These are phyloP conservation scores for Didymella pomorum DNA, from an alignment of 2,329 filamentous ascomycete species.

Conservation along the genomic window DNA sequence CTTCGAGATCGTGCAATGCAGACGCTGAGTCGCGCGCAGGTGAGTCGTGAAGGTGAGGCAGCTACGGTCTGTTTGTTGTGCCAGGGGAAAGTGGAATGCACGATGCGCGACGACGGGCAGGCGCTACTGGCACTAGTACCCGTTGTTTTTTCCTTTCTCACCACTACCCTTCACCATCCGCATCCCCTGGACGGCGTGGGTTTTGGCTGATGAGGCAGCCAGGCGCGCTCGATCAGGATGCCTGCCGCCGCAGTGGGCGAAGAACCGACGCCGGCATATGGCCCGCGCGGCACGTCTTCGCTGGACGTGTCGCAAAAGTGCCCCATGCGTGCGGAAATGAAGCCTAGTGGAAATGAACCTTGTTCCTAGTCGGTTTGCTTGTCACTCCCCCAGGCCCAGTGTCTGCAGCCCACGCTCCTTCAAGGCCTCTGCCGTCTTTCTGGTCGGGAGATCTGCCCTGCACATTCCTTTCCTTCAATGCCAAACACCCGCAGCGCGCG, in stretches of 20 bases:
- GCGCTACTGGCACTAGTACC: slow-evolving; percentile 21
- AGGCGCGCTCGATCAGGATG: slow-evolving; percentile 18
- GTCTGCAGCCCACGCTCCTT: slow-evolving; percentile 26
- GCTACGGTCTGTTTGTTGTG: slow-evolving; percentile 14
- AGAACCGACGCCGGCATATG: slow-evolving; percentile 19
- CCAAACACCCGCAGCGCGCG: slow-evolving; percentile 35
- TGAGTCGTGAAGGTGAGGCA: slow-evolving; percentile 13
- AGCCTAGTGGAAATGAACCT: slow-evolving; percentile 34
- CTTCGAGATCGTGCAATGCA: slow-evolving; percentile 11
- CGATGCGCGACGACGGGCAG: slow-evolving; percentile 17
- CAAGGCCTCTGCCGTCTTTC: slow-evolving; percentile 27
- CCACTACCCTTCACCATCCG: slow-evolving; percentile 3
- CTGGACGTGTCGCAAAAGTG: slow-evolving; percentile 21
- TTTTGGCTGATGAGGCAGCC: slow-evolving; percentile 24
- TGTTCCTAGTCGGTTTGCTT: slow-evolving; percentile 27
- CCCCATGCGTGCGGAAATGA: slow-evolving; percentile 40
- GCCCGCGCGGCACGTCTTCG: slow-evolving; percentile 24
- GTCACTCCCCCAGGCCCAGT: slow-evolving; percentile 30
- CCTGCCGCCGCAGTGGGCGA: slow-evolving; percentile 15
- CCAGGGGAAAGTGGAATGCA: slow-evolving; percentile 18
- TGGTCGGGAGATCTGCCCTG: slow-evolving; percentile 31
- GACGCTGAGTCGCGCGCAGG: slow-evolving; percentile 18
- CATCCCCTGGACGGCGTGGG: slow-evolving; percentile 30
- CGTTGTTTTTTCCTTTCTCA: slow-evolving; percentile 19
- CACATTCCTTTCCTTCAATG: slow-evolving; percentile 26